A percentile compares a stretch with the other conserved stretches of the same genome.
Evolutionary conservation across 148 eudicot species (phyloP).

Genomic region (Chenopodium quinoa): DNA sequence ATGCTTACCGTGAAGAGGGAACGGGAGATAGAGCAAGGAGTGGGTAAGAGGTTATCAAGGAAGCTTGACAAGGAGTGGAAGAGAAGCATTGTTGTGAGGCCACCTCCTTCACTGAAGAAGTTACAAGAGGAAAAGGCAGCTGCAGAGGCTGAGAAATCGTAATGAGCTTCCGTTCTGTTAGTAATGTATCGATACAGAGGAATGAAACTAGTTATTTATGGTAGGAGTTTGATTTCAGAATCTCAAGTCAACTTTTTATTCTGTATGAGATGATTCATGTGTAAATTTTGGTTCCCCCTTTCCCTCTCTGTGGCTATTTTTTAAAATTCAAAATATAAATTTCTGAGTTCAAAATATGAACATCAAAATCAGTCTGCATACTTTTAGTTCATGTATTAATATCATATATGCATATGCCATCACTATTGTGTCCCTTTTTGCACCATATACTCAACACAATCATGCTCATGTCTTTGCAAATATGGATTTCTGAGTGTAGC

Average conservation of each 20-base stretch:
- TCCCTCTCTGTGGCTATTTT: not conserved
- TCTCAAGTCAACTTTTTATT: not conserved
- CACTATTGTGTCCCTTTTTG: no score
- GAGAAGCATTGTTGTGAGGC: slow-evolving; percentile 72
- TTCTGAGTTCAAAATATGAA: no score
- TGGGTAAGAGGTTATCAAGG: slow-evolving; percentile 78
- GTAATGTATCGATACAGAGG: slow-evolving; percentile 15
- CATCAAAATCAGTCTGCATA: not conserved
- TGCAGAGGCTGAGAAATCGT: slow-evolving; percentile 66
- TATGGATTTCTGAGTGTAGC: no score
- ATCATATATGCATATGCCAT: no score
- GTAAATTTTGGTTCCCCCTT: slow-evolving; percentile 11
- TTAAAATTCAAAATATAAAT: not conserved
- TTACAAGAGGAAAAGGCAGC: slow-evolving; percentile 61
- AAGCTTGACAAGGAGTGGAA: slow-evolving; percentile 85
- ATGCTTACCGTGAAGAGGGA: slow-evolving; percentile 86
- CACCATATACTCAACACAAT: no score
- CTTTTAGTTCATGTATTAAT: not conserved
- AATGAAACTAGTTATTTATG: not conserved
- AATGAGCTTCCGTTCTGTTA: slow-evolving; percentile 23
- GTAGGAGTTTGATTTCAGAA: slow-evolving; percentile 10
- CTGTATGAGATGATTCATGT: slow-evolving; percentile 16
- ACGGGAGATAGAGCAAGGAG: slow-evolving; percentile 83
- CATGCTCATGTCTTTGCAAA: no score
- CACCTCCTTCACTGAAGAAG: slow-evolving; percentile 76